Percentiles rank a stretch among this genome's conserved stretches.
phyloP scores from a whole-genome alignment of 2,329 filamentous ascomycete genomes.

The Botryotinia convoluta region DNA sequence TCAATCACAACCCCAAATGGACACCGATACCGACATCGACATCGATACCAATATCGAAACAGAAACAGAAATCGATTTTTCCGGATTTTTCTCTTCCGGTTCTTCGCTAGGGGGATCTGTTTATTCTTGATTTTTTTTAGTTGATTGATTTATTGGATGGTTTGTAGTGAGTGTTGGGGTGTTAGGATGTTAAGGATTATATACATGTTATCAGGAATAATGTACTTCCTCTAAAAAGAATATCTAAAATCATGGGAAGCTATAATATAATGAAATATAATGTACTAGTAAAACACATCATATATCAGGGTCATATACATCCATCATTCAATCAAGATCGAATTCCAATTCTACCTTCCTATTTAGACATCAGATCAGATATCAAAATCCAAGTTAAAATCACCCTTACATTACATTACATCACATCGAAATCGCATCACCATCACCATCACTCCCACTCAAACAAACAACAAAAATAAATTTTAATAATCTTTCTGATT shows the following conservation, averaged over 20 bases:
- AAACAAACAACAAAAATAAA: background rate
- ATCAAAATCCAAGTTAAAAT: background rate
- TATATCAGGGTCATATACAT: no score
- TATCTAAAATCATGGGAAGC: background rate
- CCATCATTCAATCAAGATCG: background rate
- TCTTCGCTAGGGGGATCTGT: background rate
- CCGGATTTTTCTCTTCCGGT: background rate
- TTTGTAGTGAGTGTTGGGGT: no score
- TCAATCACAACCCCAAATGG: background rate
- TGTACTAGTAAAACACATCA: no score
- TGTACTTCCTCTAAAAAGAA: background rate
- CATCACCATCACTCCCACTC: background rate
- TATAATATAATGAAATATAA: no score
- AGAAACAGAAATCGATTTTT: background rate
- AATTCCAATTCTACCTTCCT: background rate
- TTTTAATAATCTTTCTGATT: background rate
- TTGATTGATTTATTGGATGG: background rate
- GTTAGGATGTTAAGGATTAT: no score
- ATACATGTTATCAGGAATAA: no score
- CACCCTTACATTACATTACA: no score
- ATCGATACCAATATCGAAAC: background rate
- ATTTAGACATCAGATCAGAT: background rate
- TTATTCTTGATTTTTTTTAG: background rate
- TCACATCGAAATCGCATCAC: background rate
- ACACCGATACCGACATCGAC: background rate